Conservation (phyloP, 2,329 filamentous ascomycete species). For the Xylariaceae sp. region DNA sequence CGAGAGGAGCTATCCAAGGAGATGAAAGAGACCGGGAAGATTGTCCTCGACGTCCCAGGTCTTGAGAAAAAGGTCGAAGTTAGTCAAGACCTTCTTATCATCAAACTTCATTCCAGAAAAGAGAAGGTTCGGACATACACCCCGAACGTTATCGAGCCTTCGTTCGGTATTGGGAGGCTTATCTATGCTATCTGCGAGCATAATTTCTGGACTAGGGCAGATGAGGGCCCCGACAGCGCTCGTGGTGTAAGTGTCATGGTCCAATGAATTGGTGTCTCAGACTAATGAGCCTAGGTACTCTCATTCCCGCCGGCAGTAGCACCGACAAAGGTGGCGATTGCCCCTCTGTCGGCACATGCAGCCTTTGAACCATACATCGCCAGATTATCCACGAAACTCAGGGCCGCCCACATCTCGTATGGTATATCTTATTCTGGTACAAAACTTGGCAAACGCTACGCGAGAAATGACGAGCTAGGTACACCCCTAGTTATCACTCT, state of each 20-base stretch:
- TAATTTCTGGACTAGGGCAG: conserved; percentile 81
- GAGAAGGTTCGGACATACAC: conserved; percentile 90
- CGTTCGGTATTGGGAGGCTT: conserved; percentile 95
- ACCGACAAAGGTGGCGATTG: conserved; percentile 93
- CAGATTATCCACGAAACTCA: conserved; percentile 74
- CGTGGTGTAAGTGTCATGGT: conserved; percentile 70
- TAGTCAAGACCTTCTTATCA: conserved; percentile 75
- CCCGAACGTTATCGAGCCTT: conserved; percentile 95
- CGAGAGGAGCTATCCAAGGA: conserved; percentile 78
- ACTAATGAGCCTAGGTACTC: conserved; percentile 54
- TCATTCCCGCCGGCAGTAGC: conserved; percentile 76
- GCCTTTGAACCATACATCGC: conserved; percentile 79
- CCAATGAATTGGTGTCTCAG: conserved; percentile 5
- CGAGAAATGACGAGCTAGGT: conserved; percentile 92
- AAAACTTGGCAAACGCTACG: conserved; percentile 92
- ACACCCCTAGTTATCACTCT: conserved; percentile 93
- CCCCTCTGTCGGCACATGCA: conserved; percentile 80
- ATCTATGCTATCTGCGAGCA: conserved; percentile 94
- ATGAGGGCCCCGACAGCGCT: conserved; percentile 74
- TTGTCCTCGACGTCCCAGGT: conserved; percentile 73
- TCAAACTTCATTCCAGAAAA: conserved; percentile 80
- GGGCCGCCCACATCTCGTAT: conserved; percentile 76
- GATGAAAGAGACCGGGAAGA: conserved; percentile 72
- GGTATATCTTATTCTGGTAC: conserved; percentile 88
- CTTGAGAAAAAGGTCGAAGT: conserved; percentile 79